Evolutionary conservation across 768 basidiomycete species (phyloP), one percentile per base, ranked within the genome.

Genomic region (Pisolithus orientalis): DNA sequence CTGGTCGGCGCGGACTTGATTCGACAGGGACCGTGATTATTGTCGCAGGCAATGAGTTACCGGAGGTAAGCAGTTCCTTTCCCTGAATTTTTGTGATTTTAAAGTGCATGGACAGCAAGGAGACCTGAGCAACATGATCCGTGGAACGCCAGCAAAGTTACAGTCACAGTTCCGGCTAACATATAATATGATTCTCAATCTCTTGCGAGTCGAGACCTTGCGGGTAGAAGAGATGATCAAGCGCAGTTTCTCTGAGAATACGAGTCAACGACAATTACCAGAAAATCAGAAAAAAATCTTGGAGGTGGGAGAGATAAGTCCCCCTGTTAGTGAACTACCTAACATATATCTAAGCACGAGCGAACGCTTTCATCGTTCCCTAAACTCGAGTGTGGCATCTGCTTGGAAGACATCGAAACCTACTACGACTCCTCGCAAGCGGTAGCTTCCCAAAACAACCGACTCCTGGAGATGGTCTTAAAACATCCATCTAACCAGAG

Each of bases 161-260:
- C 83, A 86, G 44, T 98, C 95, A 1, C 96, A 98, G 64, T 99
- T 99, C 75, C 80, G 96, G 50, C 76, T 99, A 57, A 99, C 96
- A 1, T 99, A 98, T 71, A 98, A 97, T 67, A 98, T 99, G 96
- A 98, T 99, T 55, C 71, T 99, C 54, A 99, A 99, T 64, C 72
- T 99, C 38, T 78, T 99, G 9, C 84, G 96, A 17, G 96, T 99
- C 9, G 96, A 99, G 64, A 94, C 96, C 0, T 75, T 99, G 44
- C 78, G 85, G 53, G 95, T 98, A 16, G 96, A 99, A 64, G 96
- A 99, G 70, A 99, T 99, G 96, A 98, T 99, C 65, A 98, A 98
- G 68, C 80, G 96, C 38, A 94, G 91, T 66, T 99, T 99, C 70
- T 98, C 96, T 16, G 96, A 99, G 72, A 98, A 98, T 64, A 85